Conservation (phyloP, 768 basidiomycete species). For the Trametes cingulata region DNA sequence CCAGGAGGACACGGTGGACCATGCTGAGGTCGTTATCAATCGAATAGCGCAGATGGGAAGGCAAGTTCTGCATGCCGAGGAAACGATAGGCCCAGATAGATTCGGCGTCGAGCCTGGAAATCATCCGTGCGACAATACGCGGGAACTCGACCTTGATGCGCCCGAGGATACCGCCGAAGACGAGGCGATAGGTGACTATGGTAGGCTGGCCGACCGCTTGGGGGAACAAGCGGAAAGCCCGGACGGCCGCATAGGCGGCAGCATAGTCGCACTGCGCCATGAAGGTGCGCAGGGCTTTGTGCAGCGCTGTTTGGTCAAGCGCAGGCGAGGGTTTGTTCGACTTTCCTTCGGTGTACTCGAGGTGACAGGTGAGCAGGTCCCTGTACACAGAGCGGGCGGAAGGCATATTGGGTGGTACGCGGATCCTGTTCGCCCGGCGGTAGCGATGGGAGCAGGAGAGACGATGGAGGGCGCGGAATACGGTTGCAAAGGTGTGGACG, state of each 20-base stretch:
- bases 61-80: conserved; percentile 20
- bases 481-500: conserved; percentile 43
- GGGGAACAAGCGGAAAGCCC: conserved; percentile 22
- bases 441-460: conserved; percentile 15
- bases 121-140: not conserved
- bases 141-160: conserved; percentile 16
- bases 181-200: conserved; percentile 21
- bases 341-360: conserved; percentile 20
- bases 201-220: not conserved
- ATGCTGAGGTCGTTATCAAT: conserved; percentile 14
- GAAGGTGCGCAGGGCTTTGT: conserved; percentile 46
- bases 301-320: conserved; percentile 34
- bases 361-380: conserved; percentile 44
- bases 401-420: conserved; percentile 26
- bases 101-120: not conserved
- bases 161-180: conserved; percentile 16
- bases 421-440: conserved; percentile 21
- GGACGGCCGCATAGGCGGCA: conserved; percentile 45
- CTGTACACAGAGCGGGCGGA: conserved; percentile 45
- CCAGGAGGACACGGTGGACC: conserved; percentile 17
- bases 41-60: not conserved
- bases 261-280: conserved; percentile 47
- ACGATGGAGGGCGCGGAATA: conserved; percentile 39
- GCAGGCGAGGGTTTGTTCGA: conserved; percentile 9
- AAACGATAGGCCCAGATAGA: conserved; percentile 27